A percentile compares a stretch with the other conserved stretches of the same genome.
Evolutionary conservation across 164 flowering plant species (phyloP).

Genomic region (Magnolia officinalis): DNA sequence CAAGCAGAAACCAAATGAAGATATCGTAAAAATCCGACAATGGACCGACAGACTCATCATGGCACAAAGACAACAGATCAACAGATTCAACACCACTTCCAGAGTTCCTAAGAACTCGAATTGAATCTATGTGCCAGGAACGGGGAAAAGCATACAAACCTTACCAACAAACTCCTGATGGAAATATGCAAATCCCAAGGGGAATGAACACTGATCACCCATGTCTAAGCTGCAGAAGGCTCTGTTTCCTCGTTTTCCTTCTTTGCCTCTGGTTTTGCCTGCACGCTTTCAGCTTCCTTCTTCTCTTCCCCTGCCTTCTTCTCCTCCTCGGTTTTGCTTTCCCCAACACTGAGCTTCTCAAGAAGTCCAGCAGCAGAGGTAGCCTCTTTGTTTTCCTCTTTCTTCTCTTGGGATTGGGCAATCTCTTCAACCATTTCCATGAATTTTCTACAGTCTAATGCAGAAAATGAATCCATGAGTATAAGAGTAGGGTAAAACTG

Average conservation of each 20-base stretch:
- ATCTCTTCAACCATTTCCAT: slow-evolving; percentile 35
- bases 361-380: slow-evolving; percentile 27
- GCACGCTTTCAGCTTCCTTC: not conserved
- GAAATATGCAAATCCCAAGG: no score
- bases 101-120: not conserved
- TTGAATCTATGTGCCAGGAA: no score
- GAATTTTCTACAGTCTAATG: slow-evolving; percentile 34
- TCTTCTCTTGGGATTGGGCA: slow-evolving; percentile 24
- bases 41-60: not conserved
- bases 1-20: not conserved
- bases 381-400: slow-evolving; percentile 27
- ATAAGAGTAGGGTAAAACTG: not conserved
- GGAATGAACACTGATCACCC: not conserved
- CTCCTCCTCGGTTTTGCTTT: slow-evolving; percentile 5
- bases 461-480: not conserved
- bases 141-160: no score
- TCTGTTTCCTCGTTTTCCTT: slow-evolving; percentile 14
- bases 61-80: not conserved
- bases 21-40: no score
- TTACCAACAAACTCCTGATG: not conserved
- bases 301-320: no score
- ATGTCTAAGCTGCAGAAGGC: not conserved
- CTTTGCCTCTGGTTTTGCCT: slow-evolving; percentile 10
- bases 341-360: slow-evolving; percentile 28
- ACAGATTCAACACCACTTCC: not conserved